These are phyloP conservation scores for Aspergillus melleus DNA, from an alignment of 2,329 filamentous ascomycete species.

Conservation along the genomic window DNA sequence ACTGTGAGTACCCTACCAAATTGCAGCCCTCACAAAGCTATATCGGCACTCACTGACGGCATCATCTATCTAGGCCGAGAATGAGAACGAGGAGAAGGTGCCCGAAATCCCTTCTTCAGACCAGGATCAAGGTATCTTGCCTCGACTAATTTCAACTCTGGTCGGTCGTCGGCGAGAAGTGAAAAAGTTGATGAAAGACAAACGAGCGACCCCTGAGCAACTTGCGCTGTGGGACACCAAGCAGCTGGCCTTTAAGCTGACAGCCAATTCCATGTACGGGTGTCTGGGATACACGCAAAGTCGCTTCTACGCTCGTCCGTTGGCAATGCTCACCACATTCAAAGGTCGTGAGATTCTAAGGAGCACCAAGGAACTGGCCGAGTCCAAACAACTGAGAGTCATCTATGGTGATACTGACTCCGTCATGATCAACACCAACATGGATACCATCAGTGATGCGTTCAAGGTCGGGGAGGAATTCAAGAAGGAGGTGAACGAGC, in stretches of 20 bases:
- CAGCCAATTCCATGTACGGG: constrained; percentile 99
- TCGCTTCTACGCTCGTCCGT: constrained; percentile 91
- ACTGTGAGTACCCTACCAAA: constrained; percentile 55
- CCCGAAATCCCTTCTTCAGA: constrained; percentile 76
- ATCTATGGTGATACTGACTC: constrained; percentile 99
- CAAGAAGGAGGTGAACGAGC: constrained; percentile 91
- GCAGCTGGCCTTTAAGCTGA: constrained; percentile 93
- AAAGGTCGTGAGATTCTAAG: constrained; percentile 97
- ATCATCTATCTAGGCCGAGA: constrained; percentile 41
- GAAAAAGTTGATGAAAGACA: constrained; percentile 96
- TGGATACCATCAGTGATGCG: constrained; percentile 87
- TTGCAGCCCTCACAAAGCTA: background rate
- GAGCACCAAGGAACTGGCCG: constrained; percentile 93
- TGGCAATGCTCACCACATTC: constrained; percentile 93
- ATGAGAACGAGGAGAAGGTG: constrained; percentile 81
- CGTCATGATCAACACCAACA: constrained; percentile 99
- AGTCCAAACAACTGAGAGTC: constrained; percentile 85
- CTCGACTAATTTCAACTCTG: constrained; percentile 85
- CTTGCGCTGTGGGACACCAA: constrained; percentile 97
- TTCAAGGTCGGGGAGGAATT: constrained; percentile 91
- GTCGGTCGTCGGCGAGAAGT: constrained; percentile 87
- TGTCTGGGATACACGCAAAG: constrained; percentile 97
- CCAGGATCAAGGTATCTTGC: constrained; percentile 80
- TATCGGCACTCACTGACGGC: constrained; percentile 12
- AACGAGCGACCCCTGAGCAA: constrained; percentile 79